Conservation (phyloP, 148 eudicot species). For the Rhododendron kiyosumense region DNA sequence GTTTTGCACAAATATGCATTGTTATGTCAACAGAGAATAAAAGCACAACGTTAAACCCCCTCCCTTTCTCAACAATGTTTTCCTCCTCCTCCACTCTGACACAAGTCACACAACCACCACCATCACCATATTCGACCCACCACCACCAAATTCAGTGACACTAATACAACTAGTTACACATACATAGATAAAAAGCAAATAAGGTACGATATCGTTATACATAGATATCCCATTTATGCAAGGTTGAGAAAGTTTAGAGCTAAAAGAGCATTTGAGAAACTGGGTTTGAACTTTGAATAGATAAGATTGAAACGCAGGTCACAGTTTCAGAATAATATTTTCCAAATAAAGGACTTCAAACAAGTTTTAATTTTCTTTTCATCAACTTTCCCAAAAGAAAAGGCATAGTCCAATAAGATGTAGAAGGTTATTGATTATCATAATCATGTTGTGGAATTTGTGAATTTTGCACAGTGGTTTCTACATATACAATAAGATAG, state of each 20-base stretch:
- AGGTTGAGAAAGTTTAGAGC: background rate
- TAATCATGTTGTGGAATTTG: background rate
- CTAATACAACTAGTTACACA: background rate
- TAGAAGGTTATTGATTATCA: background rate
- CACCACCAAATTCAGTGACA: background rate
- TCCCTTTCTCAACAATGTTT: background rate
- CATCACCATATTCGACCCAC: background rate
- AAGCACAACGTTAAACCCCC: background rate
- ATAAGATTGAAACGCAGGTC: background rate
- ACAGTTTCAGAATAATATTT: background rate
- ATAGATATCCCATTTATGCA: background rate
- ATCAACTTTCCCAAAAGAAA: background rate
- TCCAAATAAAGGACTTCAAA: background rate
- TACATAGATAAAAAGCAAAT: background rate
- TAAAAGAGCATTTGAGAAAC: background rate
- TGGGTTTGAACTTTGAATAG: background rate
- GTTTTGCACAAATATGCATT: background rate
- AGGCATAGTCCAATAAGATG: background rate
- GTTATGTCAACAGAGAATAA: background rate
- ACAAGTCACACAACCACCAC: background rate
- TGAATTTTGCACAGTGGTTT: background rate
- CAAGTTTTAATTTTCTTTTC: background rate
- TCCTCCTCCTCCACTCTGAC: background rate
- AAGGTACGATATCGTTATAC: background rate
- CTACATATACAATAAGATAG: background rate